Evolutionary conservation across 2,329 filamentous ascomycete genomes (phyloP), one percentile per base, ranked within the genome.

Genomic region (Colletotrichum musicola): DNA sequence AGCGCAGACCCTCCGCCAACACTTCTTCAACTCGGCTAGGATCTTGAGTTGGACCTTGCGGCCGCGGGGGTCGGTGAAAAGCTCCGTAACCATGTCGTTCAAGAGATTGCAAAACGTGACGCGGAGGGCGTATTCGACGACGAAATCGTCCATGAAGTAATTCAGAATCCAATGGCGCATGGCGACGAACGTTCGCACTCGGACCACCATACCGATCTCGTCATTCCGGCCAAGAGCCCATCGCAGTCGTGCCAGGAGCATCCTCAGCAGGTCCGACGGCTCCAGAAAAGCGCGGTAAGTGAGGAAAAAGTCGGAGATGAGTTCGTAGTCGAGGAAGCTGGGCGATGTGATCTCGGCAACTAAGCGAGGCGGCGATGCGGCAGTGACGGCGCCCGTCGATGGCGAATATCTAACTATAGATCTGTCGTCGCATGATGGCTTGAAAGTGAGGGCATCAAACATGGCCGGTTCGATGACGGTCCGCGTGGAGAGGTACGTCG

Each of bases 81-180:
- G 76, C 68, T 90, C 88, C 16, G 85, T 82, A 4, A 88, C 85
- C 53, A 91, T 86, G 57, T 85, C 83, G 77, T 98, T 98, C 67
- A 98, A 85, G 9, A 94, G 85, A 38, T 90, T 85, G 80, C 95
- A 98, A 76, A 98, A 98, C 16, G 89, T 88, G 5, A 88, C 83
- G 9, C 95, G 90, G 38, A 98, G 84, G 51, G 88, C 83, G 75
- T 92, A 90, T 76, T 95, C 90, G 25, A 91, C 81, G 47, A 97
- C 89, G 77, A 97, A 99, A 77, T 99, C 96, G 76, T 99, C 96
- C 63, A 93, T 87, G 73, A 98, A 99, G 79, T 99, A 99, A 78
- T 99, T 99, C 71, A 99, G 82, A 65, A 98, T 95, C 96, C 96
- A 99, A 79, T 99, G 96, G 64, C 96, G 90, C 51, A 98, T 86